Evolutionary conservation across 345 rosid genomes (phyloP).

Genomic region (Limnanthes douglasii): DNA sequence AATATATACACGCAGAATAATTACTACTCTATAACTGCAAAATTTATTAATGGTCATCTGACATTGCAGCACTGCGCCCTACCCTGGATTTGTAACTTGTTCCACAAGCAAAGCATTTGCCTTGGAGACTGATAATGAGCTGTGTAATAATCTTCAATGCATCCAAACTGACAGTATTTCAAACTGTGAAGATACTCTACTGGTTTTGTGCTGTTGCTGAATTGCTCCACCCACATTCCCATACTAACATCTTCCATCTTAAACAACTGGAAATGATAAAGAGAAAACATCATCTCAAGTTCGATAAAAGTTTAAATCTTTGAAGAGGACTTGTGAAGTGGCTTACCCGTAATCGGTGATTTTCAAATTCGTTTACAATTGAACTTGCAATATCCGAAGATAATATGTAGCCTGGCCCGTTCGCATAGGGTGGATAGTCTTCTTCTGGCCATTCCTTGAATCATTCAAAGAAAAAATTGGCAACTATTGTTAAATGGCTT

Average conservation of each 20-base stretch:
- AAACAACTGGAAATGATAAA: constrained; percentile 40
- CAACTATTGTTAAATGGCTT: too few species aligned
- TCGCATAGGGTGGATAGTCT: constrained; percentile 88
- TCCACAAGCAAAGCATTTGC: constrained; percentile 86
- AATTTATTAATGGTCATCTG: constrained; percentile 27
- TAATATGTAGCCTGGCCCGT: constrained; percentile 78
- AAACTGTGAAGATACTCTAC: constrained; percentile 58
- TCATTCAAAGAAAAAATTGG: too few species aligned
- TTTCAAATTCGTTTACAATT: constrained; percentile 64
- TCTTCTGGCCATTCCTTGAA: constrained; percentile 85
- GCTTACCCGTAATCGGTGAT: constrained; percentile 50
- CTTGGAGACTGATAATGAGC: constrained; percentile 87
- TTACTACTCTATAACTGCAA: too few species aligned
- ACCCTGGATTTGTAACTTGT: constrained; percentile 34
- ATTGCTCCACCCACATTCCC: constrained; percentile 95
- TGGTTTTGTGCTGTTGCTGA: constrained; percentile 44
- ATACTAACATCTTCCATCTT: constrained; percentile 98
- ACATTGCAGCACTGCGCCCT: constrained; percentile 62
- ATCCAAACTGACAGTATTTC: constrained; percentile 77
- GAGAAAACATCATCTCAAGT: not conserved
- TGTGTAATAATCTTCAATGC: constrained; percentile 57
- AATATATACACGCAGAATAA: too few species aligned
- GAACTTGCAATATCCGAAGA: constrained; percentile 53
- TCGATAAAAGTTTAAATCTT: not conserved
- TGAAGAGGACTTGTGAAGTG: not conserved